Base-by-base conservation (phyloP, 148 eudicot species). In the Vaccinium corymbosum region DNA sequence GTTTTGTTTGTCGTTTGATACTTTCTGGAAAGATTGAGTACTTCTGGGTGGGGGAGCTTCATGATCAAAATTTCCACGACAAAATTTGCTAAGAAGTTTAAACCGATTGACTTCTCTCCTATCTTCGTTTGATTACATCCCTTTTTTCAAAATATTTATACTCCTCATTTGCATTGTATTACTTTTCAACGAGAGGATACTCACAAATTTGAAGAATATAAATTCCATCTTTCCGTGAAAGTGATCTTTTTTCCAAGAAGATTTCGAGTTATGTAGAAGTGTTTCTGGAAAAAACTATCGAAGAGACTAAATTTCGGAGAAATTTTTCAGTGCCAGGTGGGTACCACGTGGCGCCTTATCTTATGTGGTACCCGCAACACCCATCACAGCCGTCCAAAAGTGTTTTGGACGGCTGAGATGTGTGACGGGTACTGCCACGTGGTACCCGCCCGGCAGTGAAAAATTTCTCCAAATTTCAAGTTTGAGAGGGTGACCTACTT, bases 41-140 rank as follows among this genome's bases (percentile, higher is more conserved):
- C 55, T 53, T 79, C 22, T 27, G 81, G 66, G 48, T 57, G 12
- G 55, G 4, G 71, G 59, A 61, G 15, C 82, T 80, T 80, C 82
- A 20, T 4, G 42, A 80, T 7, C 1, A 57, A 35, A 38, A 17
- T 59, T 80, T 57, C 52, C 27, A 20, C 27, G 22, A 13, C 66
- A 17, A 74, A 14, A 29, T 2, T 2, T 17, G 22, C 46, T 10
- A 17, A 16, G 42, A 8, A 74, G 25, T 6, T 32, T 6, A 12
- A 16, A 27, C 53, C 17, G 38, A 25, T 81, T 49, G 42, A 27
- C 57, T 48, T 25, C 75, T 57, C 22, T 14, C 73, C 72, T 48
- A 13, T 66, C 75, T 25, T 64, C 25, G 6, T 27, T 19, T 48
- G 22, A 64, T 64, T 64, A 64, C 25, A 8, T 22, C 22, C 46